These are phyloP conservation scores for Fusarium virguliforme DNA, from an alignment of 2,329 filamentous ascomycete species.

Conservation along the genomic window DNA sequence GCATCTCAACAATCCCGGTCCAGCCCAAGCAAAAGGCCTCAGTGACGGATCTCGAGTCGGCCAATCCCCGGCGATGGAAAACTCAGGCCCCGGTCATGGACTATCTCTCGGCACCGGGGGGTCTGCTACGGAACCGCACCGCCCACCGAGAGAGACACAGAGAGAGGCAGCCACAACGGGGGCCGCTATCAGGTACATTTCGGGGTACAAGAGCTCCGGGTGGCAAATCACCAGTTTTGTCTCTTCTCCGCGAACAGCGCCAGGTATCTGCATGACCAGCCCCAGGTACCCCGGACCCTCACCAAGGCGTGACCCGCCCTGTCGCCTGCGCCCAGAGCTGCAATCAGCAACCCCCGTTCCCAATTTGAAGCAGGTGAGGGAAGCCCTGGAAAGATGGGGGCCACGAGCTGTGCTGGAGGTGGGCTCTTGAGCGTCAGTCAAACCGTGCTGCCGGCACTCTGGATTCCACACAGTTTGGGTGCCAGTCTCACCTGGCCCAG, in stretches of 20 bases:
- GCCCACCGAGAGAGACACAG: slow-evolving; percentile 7
- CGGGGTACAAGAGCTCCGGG: slow-evolving; percentile 19
- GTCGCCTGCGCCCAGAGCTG: slow-evolving; percentile 34
- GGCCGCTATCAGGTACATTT: slow-evolving; percentile 14
- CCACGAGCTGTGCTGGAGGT: background rate
- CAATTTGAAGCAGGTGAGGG: slow-evolving; percentile 20
- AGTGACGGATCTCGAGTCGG: slow-evolving; percentile 20
- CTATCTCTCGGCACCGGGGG: slow-evolving; percentile 41
- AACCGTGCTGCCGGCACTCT: slow-evolving; percentile 11
- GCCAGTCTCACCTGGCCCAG: slow-evolving; percentile 1
- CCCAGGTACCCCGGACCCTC: slow-evolving; percentile 10
- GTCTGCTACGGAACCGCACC: slow-evolving; percentile 35
- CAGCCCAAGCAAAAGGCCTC: slow-evolving; percentile 36
- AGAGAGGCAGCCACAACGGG: slow-evolving; percentile 23
- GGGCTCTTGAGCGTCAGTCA: slow-evolving; percentile 4
- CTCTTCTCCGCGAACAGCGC: background rate
- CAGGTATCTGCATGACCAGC: slow-evolving; percentile 23
- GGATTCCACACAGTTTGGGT: background rate
- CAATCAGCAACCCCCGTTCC: slow-evolving; percentile 7
- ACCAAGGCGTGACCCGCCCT: slow-evolving; percentile 30
- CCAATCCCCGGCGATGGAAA: slow-evolving; percentile 39
- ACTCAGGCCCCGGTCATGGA: slow-evolving; percentile 29
- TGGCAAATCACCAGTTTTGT: slow-evolving; percentile 16
- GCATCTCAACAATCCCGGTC: slow-evolving; percentile 25
- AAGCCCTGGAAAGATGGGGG: slow-evolving; percentile 18